Evolutionary conservation across 176 grass and related monocot genomes (phyloP), one percentile per base, ranked within the genome.

Genomic region (Metroxylon sagu): DNA sequence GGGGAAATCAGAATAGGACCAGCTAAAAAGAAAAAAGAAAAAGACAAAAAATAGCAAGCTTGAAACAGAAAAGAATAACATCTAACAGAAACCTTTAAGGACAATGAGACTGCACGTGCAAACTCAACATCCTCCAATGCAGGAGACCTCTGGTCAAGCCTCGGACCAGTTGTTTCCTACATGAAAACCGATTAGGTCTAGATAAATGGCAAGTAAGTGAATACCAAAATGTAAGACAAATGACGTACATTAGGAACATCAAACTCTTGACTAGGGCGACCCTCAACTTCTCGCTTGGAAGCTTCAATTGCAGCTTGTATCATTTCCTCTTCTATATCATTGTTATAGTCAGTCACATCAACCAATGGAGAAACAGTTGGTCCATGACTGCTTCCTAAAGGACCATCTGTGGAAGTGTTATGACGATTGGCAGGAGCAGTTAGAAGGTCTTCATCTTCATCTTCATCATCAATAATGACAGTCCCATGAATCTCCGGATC

Each of bases 271-370:
- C 29, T 54, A 63, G 21, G 28, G 53, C 18, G 59, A 60, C 52
- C 78, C 70, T 85, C 85, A 28, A 74, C 64, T 43, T 86, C 88
- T 54, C 70, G 83, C 83, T 80, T 98, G 64, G 94, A 98, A 63
- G 88, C 88, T 83, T 98, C 94, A 76, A 92, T 92, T 62, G 88
- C 94, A 53, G 88, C 94, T 27, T 63, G 79, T 18, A 98, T 69
- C 94, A 98, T 98, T 73, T 93, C 73, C 62, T 98, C 94, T 80
- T 98, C 94, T 73, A 98, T 83, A 27, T 93, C 84, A 76, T 93
- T 98, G 74, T 83, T 92, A 72, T 81, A 81, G 31, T 85, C 80
- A 64, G 35, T 71, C 67, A 76, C 53, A 48, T 68, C 49, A 16
- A 73, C 80, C 54, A 77, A 25, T 52, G 84, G 69, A 80, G 83